A percentile compares a stretch with the other conserved stretches of the same genome.
Evolutionary conservation across 345 rosid species (phyloP).

Genomic region (Cochlearia excelsa): DNA sequence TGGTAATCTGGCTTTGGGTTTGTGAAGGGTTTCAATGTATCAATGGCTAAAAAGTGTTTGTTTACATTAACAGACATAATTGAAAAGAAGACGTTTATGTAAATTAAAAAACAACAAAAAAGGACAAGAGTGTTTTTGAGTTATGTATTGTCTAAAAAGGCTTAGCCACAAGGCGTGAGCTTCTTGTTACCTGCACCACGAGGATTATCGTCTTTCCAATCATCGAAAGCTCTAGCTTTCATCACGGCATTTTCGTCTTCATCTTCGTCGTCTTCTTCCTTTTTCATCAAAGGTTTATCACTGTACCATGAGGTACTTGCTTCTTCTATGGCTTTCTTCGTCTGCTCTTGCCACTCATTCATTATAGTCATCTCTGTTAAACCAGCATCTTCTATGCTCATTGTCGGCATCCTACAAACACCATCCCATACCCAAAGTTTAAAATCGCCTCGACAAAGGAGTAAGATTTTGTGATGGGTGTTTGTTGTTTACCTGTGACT

Average conservation of each 20-base stretch:
- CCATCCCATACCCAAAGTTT: constrained; percentile 47
- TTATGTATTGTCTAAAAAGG: neutral
- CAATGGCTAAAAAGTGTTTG: constrained; percentile 41
- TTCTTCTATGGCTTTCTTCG: constrained; percentile 75
- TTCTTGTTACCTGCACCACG: constrained; percentile 97
- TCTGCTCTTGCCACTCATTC: constrained; percentile 91
- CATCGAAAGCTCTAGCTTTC: constrained; percentile 86
- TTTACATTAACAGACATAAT: neutral
- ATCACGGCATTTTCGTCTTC: constrained; percentile 74
- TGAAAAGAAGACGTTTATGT: neutral
- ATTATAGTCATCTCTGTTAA: constrained; percentile 86
- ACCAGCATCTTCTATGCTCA: constrained; percentile 99
- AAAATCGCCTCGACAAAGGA: neutral
- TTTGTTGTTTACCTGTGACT: constrained; percentile 51
- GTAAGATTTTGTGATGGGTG: neutral
- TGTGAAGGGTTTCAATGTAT: constrained; percentile 90
- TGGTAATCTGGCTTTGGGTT: constrained; percentile 85
- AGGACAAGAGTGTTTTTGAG: neutral
- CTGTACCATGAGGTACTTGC: constrained; percentile 84
- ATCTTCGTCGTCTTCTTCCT: constrained; percentile 67
- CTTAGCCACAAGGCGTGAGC: constrained; percentile 91
- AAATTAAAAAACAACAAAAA: neutral
- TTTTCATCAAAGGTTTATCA: constrained; percentile 52
- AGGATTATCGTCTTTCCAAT: constrained; percentile 98
- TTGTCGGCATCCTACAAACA: constrained; percentile 79